Conservation (phyloP, 495 filamentous ascomycete species). For the Collariella sp. region DNA sequence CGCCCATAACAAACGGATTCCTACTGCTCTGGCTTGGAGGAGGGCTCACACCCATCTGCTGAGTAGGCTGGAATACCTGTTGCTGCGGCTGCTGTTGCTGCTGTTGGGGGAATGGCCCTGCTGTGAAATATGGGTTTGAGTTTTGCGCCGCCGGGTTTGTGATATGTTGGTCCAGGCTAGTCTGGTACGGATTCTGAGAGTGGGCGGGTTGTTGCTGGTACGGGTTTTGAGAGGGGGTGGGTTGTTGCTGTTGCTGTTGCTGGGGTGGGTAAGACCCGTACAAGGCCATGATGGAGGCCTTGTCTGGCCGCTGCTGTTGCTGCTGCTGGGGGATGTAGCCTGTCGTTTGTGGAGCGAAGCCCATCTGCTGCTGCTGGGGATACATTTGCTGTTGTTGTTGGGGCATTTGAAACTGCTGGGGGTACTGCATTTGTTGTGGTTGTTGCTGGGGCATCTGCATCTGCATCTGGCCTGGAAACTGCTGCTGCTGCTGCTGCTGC, state of each 20-base stretch:
- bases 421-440: conserved; percentile 15
- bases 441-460: conserved; percentile 33
- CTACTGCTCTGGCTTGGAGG: conserved; percentile 29
- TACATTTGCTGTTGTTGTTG: conserved; percentile 9
- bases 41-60: conserved; percentile 19
- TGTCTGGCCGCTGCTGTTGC: conserved; percentile 48
- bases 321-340: conserved; percentile 24
- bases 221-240: conserved; percentile 46
- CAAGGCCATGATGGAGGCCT: conserved; percentile 76
- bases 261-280: too few relatives aligned
- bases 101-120: conserved; percentile 17
- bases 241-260: conserved; percentile 67
- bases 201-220: conserved; percentile 63
- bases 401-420: conserved; percentile 16
- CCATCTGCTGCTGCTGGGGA: conserved; percentile 16
- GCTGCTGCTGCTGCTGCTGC: too few relatives aligned
- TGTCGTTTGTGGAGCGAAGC: conserved; percentile 14
- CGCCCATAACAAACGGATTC: conserved; percentile 39
- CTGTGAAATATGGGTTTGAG: conserved; percentile 13
- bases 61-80: conserved; percentile 3
- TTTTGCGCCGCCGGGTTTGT: conserved; percentile 13
- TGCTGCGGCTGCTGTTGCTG: conserved; percentile 20
- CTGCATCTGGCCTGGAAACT: conserved; percentile 28
- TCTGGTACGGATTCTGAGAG: conserved; percentile 28
- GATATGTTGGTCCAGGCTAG: conserved; percentile 8